Evolutionary conservation across 169 alveolate species (phyloP), one percentile per base, ranked within the genome.

Genomic region (Eimeria tenella): DNA sequence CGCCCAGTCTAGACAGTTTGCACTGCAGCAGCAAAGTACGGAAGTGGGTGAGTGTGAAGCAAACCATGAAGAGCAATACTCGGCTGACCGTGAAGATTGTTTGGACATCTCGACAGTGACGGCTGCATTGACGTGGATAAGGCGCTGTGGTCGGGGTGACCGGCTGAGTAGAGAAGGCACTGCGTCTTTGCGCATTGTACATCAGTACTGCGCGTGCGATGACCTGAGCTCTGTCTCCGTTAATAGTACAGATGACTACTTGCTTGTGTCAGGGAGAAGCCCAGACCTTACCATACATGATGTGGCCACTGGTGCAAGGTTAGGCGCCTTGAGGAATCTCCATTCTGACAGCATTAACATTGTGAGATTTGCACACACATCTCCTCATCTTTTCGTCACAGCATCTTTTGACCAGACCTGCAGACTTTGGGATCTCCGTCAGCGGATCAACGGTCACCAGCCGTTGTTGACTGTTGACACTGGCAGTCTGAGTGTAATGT

Each of bases 381-480:
- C 95, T 50, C 96, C 96, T 21, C 96, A 93, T 9, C 74, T 95
- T 52, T 95, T 95, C 91, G 95, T 95, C 71, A 95, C 96, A 4
- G 96, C 94, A 6, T 95, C 96, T 21, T 95, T 95, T 75, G 96
- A 95, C 53, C 95, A 94, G 23, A 95, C 95, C 52, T 95, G 96
- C 90, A 95, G 93, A 71, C 65, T 95, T 23, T 95, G 96, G 96
- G 96, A 95, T 58, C 84, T 95, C 56, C 95, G 96, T 42, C 96
- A 95, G 90, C 87, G 90, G 83, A 93, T 95, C 62, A 68, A 23
- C 52, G 71, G 93, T 56, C 93, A 53, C n/a, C 86, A 70, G 25
- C 95, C 95, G 31, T 83, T 93, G 55, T 92, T 83, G n/a, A 79
- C 83, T 55, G 94, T 95, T 56, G 93, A 93, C 50, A 75, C 95